A percentile compares a stretch with the other conserved stretches of the same genome.
Evolutionary conservation across 352 stramenopile species (phyloP).

Genomic region (Phytophthora sp.): DNA sequence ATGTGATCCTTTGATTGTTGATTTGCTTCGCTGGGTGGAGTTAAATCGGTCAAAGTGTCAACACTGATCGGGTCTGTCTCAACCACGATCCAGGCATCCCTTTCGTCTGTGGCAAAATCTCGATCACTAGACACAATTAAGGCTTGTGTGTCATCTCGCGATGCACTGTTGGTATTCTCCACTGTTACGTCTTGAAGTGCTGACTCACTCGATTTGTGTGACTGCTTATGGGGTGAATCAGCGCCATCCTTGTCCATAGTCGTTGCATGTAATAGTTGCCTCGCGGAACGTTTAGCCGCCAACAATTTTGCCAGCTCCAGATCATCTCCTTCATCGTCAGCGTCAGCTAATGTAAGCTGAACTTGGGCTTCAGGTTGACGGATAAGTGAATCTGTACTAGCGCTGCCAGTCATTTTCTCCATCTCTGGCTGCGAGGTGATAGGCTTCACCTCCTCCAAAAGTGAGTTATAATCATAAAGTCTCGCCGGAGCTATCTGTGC

Average conservation of each 20-base stretch:
- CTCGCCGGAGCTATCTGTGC: not conserved
- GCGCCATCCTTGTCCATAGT: too few species aligned
- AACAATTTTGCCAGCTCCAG: slow-evolving; percentile 35
- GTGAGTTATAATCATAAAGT: slow-evolving; percentile 68
- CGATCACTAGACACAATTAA: not conserved
- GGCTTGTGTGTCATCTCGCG: not conserved
- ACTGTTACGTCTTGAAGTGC: too few species aligned
- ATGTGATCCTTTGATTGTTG: not conserved
- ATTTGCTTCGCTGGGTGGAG: not conserved
- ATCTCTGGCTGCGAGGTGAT: not conserved
- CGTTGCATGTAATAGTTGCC: slow-evolving; percentile 15
- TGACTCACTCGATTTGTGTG: too few species aligned
- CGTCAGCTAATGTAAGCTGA: not conserved
- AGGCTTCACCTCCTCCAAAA: slow-evolving; percentile 34
- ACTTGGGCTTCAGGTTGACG: not conserved
- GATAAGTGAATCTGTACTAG: not conserved
- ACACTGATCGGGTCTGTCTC: not conserved
- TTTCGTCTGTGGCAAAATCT: not conserved
- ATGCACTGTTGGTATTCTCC: too few species aligned
- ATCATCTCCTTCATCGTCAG: slow-evolving; percentile 19
- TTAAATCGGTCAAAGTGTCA: not conserved
- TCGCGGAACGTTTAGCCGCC: slow-evolving; percentile 36
- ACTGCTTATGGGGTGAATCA: too few species aligned
- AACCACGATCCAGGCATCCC: slow-evolving; percentile 11
- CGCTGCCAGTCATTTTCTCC: not conserved